Base-by-base conservation (phyloP, 768 basidiomycete species). In the Boletus rubescentipes region DNA sequence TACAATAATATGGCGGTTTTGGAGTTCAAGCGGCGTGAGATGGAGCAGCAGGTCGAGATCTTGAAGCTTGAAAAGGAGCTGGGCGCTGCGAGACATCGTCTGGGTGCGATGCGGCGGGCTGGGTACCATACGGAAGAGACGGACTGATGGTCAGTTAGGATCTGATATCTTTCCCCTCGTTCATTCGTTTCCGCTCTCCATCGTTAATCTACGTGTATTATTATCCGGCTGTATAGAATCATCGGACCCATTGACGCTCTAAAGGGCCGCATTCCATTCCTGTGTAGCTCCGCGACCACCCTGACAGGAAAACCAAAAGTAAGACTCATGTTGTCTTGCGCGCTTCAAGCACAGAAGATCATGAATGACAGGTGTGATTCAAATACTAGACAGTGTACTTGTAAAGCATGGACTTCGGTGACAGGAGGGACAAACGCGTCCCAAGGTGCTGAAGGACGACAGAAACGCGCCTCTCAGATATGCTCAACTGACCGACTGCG, bases 31-130 rank as follows among this genome's bases (percentile, higher is more conserved):
- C 89, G 84, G 66, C 81, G 87, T 45, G 96, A 98, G 81, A 98
- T 99, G 94, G 97, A 98, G 75, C 93, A 96, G 66, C 95, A 98
- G 72, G 97, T 98, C n/a, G 91, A 96, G 70, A 97, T 99, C 61
- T 77, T 99, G 61, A 94, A 88, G 68, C 72, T 98, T 63, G 97
- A 98, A 78, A 97, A 97, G 76, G 94, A 98, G 0, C 77, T 99
- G 35, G 90, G 90, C 20, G 94, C 86, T 41, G 89, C 91, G 18
- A 82, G 91, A 57, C 88, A 89, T 69, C 80, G 82, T 58, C 72
- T 93, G 52, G 91, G 91, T 29, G 84, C 83, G 18, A 93, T 93
- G 91, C 81, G 91, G 62, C 81, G 91, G 42, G 91, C 91, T 47
- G 91, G 91, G 66, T 93, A 93, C 65, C 91, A 93, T 69, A 90